Percentiles rank a stretch among this genome's conserved stretches.
These are phyloP conservation scores for Phytophthora nicotianae DNA, from an alignment of 352 stramenopile genomes.

Conservation along the genomic window DNA sequence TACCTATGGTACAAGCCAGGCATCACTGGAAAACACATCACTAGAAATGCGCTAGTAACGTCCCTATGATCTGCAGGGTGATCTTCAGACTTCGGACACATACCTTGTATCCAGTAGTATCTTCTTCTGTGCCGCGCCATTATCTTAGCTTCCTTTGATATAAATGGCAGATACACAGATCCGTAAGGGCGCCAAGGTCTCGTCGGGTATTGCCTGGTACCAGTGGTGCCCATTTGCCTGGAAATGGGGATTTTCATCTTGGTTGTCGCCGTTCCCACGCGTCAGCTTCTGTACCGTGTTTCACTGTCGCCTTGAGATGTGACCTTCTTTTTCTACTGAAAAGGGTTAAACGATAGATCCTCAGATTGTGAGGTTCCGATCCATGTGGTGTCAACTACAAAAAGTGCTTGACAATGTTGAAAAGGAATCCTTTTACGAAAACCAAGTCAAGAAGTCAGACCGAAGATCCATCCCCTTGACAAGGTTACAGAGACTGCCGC, in stretches of 20 bases:
- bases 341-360: constrained; percentile 20
- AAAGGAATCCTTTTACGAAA: constrained; percentile 12
- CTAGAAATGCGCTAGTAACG: constrained; percentile 12
- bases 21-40: constrained; percentile 21
- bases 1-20: constrained; percentile 5
- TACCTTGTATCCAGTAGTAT: not conserved
- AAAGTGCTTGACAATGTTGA: constrained; percentile 4
- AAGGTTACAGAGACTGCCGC: not conserved
- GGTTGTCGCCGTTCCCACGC: constrained; percentile 28
- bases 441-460: constrained; percentile 8
- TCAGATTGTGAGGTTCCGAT: constrained; percentile 10
- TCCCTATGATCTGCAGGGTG: constrained; percentile 4
- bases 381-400: constrained; percentile 26
- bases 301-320: constrained; percentile 18
- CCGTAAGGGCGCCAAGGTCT: not conserved
- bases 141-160: not conserved
- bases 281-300: not conserved
- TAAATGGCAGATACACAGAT: not conserved
- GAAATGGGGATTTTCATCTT: constrained; percentile 26
- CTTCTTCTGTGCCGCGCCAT: not conserved
- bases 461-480: not conserved
- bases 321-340: constrained; percentile 21
- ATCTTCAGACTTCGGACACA: not conserved
- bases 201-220: not conserved
- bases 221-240: constrained; percentile 8